Conservation (phyloP, 169 alveolate species). For the Plasmodium inui region DNA sequence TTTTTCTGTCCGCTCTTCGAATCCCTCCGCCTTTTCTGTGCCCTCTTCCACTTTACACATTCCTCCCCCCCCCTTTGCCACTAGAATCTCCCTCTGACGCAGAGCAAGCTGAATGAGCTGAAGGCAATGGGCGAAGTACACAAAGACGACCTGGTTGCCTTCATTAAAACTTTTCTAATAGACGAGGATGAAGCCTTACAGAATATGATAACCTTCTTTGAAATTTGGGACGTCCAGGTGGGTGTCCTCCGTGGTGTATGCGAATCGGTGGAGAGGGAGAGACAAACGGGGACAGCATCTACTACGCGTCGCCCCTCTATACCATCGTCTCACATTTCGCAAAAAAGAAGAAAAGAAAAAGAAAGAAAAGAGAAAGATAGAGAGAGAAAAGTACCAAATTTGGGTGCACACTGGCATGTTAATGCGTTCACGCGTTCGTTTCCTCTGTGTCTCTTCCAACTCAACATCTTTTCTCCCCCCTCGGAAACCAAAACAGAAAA, state of each 20-base stretch:
- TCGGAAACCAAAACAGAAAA: conserved; percentile 35
- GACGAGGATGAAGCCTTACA: conserved; percentile 70
- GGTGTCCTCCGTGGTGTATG: not conserved
- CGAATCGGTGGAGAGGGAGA: not conserved
- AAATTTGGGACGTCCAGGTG: conserved; percentile 73
- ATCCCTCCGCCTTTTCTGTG: too few relatives aligned
- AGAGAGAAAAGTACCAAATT: not conserved
- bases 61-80: not conserved
- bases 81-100: conserved; percentile 50
- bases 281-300: not conserved
- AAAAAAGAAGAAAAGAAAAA: too few relatives aligned
- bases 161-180: conserved; percentile 35
- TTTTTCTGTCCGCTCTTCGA: too few relatives aligned
- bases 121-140: conserved; percentile 23
- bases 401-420: not conserved
- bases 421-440: not conserved
- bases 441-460: not conserved
- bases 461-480: not conserved
- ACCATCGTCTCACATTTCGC: not conserved
- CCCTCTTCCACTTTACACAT: not conserved
- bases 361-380: too few relatives aligned
- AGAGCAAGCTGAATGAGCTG: conserved; percentile 26
- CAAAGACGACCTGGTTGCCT: conserved; percentile 17
- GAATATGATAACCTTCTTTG: conserved; percentile 62
- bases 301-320: not conserved